These are phyloP conservation scores for Dillenia suffruticosa DNA, from an alignment of 164 flowering plant species.

Conservation along the genomic window DNA sequence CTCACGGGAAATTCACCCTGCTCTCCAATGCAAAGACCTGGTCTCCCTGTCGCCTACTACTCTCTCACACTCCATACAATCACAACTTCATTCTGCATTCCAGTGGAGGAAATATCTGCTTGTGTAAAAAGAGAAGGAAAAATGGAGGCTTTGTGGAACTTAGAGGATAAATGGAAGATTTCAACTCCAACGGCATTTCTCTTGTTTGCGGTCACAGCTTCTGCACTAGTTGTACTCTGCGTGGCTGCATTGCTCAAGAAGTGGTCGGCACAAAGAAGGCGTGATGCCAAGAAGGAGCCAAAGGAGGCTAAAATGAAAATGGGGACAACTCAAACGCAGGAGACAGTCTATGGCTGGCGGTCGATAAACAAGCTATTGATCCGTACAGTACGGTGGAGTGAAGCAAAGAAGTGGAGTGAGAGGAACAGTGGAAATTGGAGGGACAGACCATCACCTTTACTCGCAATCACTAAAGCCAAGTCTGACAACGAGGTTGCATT, in stretches of 20 bases:
- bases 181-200: constrained; percentile 37
- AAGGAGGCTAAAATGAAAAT: no score
- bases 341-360: constrained; percentile 8
- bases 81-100: no score
- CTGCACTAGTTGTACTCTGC: constrained; percentile 23
- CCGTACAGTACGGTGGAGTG: constrained; percentile 46
- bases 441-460: constrained; percentile 24
- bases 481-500: constrained; percentile 16
- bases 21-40: no score
- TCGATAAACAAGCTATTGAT: constrained; percentile 27
- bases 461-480: constrained; percentile 8
- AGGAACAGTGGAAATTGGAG: constrained; percentile 8
- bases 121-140: background rate
- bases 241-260: constrained; percentile 11
- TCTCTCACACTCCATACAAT: no score
- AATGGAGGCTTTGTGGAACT: constrained; percentile 62
- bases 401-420: constrained; percentile 37
- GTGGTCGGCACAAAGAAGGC: constrained; percentile 5
- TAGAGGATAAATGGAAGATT: constrained; percentile 50
- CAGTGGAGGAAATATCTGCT: no score
- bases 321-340: no score
- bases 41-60: no score
- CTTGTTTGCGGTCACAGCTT: constrained; percentile 21
- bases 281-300: no score
- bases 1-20: no score